Conservation (phyloP, 2,329 filamentous ascomycete species). For the Pezicula neosporulosa region DNA sequence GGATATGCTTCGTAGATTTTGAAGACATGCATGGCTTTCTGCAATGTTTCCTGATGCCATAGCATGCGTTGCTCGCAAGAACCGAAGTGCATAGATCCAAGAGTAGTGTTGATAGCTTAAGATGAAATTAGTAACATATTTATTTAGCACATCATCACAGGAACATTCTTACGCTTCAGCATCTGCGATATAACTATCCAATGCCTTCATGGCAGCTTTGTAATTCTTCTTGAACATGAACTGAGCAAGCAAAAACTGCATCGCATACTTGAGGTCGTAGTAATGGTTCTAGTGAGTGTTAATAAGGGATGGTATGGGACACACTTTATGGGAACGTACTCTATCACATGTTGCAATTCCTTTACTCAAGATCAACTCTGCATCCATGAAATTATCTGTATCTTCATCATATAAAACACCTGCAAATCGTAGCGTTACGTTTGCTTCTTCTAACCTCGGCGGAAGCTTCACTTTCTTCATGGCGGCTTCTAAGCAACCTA, state of each 20-base stretch:
- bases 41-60: slow-evolving; percentile 56
- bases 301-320: not conserved
- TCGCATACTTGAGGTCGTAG: slow-evolving; percentile 70
- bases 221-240: slow-evolving; percentile 67
- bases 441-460: slow-evolving; percentile 69
- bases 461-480: slow-evolving; percentile 57
- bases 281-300: slow-evolving; percentile 44
- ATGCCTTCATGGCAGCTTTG: slow-evolving; percentile 68
- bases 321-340: slow-evolving; percentile 32
- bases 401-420: slow-evolving; percentile 65
- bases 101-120: slow-evolving; percentile 57
- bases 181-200: slow-evolving; percentile 67
- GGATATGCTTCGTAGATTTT: slow-evolving; percentile 64
- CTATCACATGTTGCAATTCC: slow-evolving; percentile 68
- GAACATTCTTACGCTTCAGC: slow-evolving; percentile 53
- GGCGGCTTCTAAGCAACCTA: slow-evolving; percentile 69
- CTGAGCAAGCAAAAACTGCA: slow-evolving; percentile 70
- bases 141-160: not conserved
- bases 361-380: slow-evolving; percentile 69
- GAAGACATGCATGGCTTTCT: slow-evolving; percentile 60
- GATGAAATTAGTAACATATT: slow-evolving; percentile 1
- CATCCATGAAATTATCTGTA: slow-evolving; percentile 71
- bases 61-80: slow-evolving; percentile 68
- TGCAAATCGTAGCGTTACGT: slow-evolving; percentile 67
- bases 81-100: slow-evolving; percentile 76